phyloP scores from a whole-genome alignment of 2,329 filamentous ascomycete species.

The Colletotrichum liaoningense region DNA sequence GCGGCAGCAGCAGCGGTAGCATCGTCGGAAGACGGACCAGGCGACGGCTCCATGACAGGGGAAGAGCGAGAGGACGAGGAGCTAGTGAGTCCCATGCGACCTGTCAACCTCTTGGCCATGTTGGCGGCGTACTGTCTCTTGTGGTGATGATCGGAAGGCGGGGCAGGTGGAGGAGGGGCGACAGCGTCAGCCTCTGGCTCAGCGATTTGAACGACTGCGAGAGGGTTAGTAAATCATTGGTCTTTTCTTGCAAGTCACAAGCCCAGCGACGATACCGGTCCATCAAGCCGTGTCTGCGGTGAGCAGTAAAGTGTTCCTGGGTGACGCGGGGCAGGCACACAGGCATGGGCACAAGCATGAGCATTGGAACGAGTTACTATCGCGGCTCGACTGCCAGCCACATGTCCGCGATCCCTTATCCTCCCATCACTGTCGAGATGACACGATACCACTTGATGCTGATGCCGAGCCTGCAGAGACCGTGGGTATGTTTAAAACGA shows the following conservation, averaged over 20 bases:
- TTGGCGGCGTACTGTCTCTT: slow-evolving; percentile 59
- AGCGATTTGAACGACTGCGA: slow-evolving; percentile 67
- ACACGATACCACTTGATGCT: slow-evolving; percentile 33
- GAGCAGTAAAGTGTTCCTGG: slow-evolving; percentile 37
- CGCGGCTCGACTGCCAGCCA: slow-evolving; percentile 3
- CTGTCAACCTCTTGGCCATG: slow-evolving; percentile 57
- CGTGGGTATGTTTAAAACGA: neutral
- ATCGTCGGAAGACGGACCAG: slow-evolving; percentile 40
- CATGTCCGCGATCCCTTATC: neutral
- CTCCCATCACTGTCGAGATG: neutral
- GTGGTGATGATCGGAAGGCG: slow-evolving; percentile 48
- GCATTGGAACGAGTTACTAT: neutral
- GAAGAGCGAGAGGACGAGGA: slow-evolving; percentile 61
- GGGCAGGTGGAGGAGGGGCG: slow-evolving; percentile 31
- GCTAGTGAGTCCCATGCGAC: slow-evolving; percentile 44
- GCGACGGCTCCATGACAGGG: slow-evolving; percentile 48
- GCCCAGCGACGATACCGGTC: slow-evolving; percentile 34
- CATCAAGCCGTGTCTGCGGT: slow-evolving; percentile 18
- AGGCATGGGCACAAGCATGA: neutral
- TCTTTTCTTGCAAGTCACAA: slow-evolving; percentile 1
- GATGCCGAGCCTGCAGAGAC: slow-evolving; percentile 26
- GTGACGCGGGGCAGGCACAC: slow-evolving; percentile 32
- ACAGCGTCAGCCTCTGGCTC: slow-evolving; percentile 54
- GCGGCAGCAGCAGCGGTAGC: slow-evolving; percentile 37
- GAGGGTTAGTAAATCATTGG: slow-evolving; percentile 32